Percentiles rank a stretch among this genome's conserved stretches.
Conservation (phyloP, 2,329 filamentous ascomycete genomes). For the Talaromyces atroroseus region DNA sequence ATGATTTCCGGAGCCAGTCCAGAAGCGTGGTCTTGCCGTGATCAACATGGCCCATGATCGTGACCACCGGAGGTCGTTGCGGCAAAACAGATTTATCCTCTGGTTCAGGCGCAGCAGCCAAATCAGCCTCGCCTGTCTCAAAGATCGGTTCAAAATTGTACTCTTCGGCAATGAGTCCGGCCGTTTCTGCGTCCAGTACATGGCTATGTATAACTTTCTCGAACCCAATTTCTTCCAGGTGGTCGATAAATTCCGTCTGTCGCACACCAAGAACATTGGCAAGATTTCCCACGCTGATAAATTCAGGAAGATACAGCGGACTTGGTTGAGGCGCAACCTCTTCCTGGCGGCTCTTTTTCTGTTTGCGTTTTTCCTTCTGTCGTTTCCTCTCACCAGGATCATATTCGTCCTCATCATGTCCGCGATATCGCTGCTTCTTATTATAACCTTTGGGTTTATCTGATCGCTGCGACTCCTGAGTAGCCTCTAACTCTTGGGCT, state of each 20-base stretch:
- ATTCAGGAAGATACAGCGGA: constrained; percentile 76
- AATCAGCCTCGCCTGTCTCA: constrained; percentile 61
- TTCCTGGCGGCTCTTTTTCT: constrained; percentile 34
- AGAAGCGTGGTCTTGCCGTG: constrained; percentile 97
- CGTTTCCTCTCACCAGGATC: constrained; percentile 32
- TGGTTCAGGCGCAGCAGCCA: constrained; percentile 63
- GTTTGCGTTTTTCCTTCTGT: constrained; percentile 28
- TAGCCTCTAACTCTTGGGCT: background rate
- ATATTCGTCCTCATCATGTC: constrained; percentile 26
- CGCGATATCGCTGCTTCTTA: background rate
- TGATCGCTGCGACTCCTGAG: background rate
- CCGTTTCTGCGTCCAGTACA: constrained; percentile 84
- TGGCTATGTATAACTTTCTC: constrained; percentile 77
- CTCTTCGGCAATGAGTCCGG: constrained; percentile 82
- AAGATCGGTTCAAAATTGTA: constrained; percentile 86
- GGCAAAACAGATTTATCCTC: constrained; percentile 66
- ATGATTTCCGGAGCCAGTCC: constrained; percentile 88
- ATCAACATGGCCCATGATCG: constrained; percentile 99
- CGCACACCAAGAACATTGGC: constrained; percentile 69
- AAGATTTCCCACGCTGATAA: constrained; percentile 80
- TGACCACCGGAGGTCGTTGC: constrained; percentile 81
- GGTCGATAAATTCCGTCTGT: constrained; percentile 63
- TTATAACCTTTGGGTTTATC: background rate
- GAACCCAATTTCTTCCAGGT: constrained; percentile 81
- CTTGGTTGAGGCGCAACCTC: constrained; percentile 43